Conservation (phyloP, 2,329 filamentous ascomycete species). For the Pseudogymnoascus sp. region DNA sequence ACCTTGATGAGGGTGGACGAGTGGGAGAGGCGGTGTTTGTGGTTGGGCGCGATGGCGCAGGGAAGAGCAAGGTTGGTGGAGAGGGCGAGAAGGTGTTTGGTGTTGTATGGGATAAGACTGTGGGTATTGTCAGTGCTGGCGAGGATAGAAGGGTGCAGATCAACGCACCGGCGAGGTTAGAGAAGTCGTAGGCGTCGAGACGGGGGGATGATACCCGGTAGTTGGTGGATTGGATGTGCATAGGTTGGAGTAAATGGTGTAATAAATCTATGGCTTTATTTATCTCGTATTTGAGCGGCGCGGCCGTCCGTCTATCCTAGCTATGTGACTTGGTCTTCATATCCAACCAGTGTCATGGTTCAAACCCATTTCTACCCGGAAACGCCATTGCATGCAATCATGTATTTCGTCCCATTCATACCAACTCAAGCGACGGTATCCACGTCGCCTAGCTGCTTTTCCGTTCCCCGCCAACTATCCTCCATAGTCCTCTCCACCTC, state of each 20-base stretch:
- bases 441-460: not conserved
- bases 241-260: constrained; percentile 6
- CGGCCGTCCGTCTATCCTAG: not conserved
- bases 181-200: constrained; percentile 2
- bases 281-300: constrained; percentile 3
- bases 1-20: constrained; percentile 49
- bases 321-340: not conserved
- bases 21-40: constrained; percentile 67
- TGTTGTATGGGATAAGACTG: constrained; percentile 74
- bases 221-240: not conserved
- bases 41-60: constrained; percentile 54
- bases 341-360: not conserved
- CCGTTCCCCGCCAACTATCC: not conserved
- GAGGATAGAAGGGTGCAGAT: constrained; percentile 95
- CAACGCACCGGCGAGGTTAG: constrained; percentile 48
- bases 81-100: constrained; percentile 86
- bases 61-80: constrained; percentile 58
- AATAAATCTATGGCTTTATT: not conserved
- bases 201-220: not conserved
- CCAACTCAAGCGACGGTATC: not conserved
- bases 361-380: not conserved
- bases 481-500: constrained; percentile 2
- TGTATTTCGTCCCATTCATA: not conserved
- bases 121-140: constrained; percentile 84
- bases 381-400: not conserved